Evolutionary conservation across 1,284 basidiomycete species (phyloP).

Genomic region (Ceratobasidium sp.): DNA sequence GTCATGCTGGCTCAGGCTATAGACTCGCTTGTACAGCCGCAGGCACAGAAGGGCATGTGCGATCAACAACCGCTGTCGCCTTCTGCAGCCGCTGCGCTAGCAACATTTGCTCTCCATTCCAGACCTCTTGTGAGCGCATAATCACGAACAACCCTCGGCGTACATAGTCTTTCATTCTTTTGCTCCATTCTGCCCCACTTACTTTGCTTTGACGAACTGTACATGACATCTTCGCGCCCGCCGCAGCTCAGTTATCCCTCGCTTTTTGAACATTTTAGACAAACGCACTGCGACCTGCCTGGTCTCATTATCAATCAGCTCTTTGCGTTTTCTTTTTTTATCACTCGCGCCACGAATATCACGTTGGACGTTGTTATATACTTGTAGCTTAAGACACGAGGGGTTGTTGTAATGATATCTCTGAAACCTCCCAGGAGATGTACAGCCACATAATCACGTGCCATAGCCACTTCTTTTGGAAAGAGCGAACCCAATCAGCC

Average conservation of each 20-base stretch:
- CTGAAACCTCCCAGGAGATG: background rate
- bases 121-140: background rate
- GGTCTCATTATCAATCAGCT: conserved; percentile 7
- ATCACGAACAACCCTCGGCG: background rate
- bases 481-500: no score
- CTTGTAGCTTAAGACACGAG: conserved; percentile 32
- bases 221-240: background rate
- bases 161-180: background rate
- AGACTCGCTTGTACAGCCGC: background rate
- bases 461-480: background rate
- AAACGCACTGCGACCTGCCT: background rate
- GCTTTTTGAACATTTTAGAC: background rate
- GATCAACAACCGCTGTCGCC: conserved; percentile 10
- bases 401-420: conserved; percentile 40
- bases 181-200: background rate
- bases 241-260: background rate
- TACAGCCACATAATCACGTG: background rate
- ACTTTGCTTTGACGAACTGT: conserved; percentile 18
- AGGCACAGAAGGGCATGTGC: background rate
- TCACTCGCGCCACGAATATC: background rate
- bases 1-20: conserved; percentile 29
- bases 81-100: background rate
- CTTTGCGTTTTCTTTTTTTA: background rate
- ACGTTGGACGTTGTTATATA: conserved; percentile 28
- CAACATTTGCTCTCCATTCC: background rate